Evolutionary conservation across 2,329 filamentous ascomycete genomes (phyloP).

Genomic region (Fusarium luffae): DNA sequence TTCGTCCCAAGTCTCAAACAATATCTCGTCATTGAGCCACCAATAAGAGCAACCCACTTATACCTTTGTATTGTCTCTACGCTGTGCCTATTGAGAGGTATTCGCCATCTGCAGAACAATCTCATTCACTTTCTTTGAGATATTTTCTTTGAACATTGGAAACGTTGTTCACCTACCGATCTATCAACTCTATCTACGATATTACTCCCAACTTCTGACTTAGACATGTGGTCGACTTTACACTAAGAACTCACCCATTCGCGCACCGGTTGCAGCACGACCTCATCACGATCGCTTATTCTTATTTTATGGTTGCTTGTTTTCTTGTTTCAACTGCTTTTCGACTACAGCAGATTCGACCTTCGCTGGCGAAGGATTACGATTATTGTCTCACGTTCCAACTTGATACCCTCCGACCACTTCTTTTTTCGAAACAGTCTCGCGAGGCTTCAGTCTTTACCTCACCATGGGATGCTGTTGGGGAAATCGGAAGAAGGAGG

Average conservation of each 20-base stretch:
- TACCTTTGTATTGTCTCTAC: constrained; percentile 9
- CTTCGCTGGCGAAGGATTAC: constrained; percentile 63
- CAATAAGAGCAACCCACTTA: constrained; percentile 20
- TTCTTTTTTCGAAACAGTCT: constrained; percentile 23
- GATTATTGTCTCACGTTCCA: constrained; percentile 34
- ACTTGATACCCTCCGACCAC: constrained; percentile 26
- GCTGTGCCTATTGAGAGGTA: constrained; percentile 7
- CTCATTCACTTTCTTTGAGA: neutral
- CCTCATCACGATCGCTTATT: constrained; percentile 29
- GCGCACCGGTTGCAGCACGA: constrained; percentile 40
- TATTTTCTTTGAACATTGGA: constrained; percentile 4
- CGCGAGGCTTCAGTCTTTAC: constrained; percentile 11
- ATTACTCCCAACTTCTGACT: neutral
- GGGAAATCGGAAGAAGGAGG: constrained; percentile 69
- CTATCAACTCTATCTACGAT: constrained; percentile 9
- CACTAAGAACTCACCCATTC: constrained; percentile 22
- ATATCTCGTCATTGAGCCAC: constrained; percentile 22
- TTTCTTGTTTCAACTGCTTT: constrained; percentile 25
- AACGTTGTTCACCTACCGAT: neutral
- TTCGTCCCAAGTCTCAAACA: constrained; percentile 29
- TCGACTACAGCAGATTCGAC: constrained; percentile 53
- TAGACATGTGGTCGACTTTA: constrained; percentile 29
- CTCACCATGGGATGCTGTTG: constrained; percentile 73
- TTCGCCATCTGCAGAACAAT: neutral
- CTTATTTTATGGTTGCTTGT: constrained; percentile 2